Percentiles rank a stretch among this genome's conserved stretches.
These are phyloP conservation scores for Chlorella sp. DNA, from an alignment of 139 green algal species.

Conservation along the genomic window DNA sequence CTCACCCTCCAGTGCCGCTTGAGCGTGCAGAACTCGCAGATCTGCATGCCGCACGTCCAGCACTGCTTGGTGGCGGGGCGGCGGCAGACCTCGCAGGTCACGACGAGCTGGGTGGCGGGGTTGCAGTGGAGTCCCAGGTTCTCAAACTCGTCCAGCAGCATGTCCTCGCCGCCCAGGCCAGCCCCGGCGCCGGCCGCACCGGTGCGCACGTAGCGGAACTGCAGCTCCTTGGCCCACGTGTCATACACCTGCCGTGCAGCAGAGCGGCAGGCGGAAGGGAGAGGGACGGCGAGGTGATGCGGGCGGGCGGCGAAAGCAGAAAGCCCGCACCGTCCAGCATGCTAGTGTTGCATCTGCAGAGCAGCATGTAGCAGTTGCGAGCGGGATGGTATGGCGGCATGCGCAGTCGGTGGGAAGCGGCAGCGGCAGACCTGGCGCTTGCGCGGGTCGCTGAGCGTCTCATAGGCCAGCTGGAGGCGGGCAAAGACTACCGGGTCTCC, in stretches of 20 bases:
- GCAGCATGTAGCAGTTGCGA: too few species aligned
- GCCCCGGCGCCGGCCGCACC: slow-evolving; percentile 1
- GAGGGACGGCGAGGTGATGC: too few species aligned
- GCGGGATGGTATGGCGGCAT: too few species aligned
- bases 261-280: too few species aligned
- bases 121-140: slow-evolving; percentile 52
- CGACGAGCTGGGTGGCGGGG: slow-evolving; percentile 74
- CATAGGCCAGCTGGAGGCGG: slow-evolving; percentile 61
- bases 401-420: too few species aligned
- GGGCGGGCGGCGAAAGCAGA: too few species aligned
- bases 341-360: too few species aligned
- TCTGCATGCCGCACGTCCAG: slow-evolving; percentile 72
- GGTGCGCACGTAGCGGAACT: slow-evolving; percentile 43
- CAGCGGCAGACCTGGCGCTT: too few species aligned
- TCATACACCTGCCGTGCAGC: slow-evolving; percentile 82
- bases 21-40: slow-evolving; percentile 87
- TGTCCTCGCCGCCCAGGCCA: slow-evolving; percentile 62
- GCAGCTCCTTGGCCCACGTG: slow-evolving; percentile 56
- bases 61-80: slow-evolving; percentile 79
- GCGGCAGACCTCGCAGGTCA: slow-evolving; percentile 85
- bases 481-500: slow-evolving; percentile 58
- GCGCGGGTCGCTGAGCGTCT: slow-evolving; percentile 62
- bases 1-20: slow-evolving; percentile 80
- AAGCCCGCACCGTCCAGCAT: too few species aligned
- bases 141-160: slow-evolving; percentile 78